Evolutionary conservation across 2,329 filamentous ascomycete species (phyloP).

Genomic region (Neoarthrinium moseri): DNA sequence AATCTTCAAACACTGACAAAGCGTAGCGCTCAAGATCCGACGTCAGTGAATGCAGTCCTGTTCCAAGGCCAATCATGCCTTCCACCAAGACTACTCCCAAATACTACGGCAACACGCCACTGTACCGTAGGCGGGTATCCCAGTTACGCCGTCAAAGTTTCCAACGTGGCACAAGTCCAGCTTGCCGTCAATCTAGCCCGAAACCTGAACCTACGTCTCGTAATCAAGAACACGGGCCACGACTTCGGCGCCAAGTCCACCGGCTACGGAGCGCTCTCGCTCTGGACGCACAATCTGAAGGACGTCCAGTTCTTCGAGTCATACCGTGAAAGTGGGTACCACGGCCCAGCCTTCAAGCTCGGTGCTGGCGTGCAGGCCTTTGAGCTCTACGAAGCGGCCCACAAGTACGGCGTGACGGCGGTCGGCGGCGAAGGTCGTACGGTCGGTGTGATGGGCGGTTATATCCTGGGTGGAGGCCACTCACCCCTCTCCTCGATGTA

Average conservation of each 20-base stretch:
- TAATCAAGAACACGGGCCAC: constrained; percentile 50
- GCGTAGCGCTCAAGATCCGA: constrained; percentile 22
- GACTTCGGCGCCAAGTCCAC: constrained; percentile 40
- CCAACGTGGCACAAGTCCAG: constrained; percentile 39
- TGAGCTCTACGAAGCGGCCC: constrained; percentile 50
- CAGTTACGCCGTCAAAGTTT: constrained; percentile 38
- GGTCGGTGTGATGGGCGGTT: constrained; percentile 46
- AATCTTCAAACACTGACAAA: not conserved
- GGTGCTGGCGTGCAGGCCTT: constrained; percentile 51
- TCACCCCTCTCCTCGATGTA: constrained; percentile 44
- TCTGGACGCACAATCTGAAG: constrained; percentile 34
- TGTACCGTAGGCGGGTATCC: constrained; percentile 39
- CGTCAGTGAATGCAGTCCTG: constrained; percentile 20
- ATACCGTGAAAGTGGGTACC: constrained; percentile 18
- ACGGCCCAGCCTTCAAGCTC: constrained; percentile 50
- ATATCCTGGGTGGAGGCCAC: constrained; percentile 47
- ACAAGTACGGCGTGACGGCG: constrained; percentile 41
- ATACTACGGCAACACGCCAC: too few relatives aligned
- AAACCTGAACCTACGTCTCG: constrained; percentile 42
- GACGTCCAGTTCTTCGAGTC: constrained; percentile 21
- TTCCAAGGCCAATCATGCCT: constrained; percentile 21
- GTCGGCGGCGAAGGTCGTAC: constrained; percentile 50
- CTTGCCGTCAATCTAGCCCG: constrained; percentile 42
- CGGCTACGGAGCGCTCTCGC: constrained; percentile 31
- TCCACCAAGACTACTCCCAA: constrained; percentile 16